phyloP scores from a whole-genome alignment of 2,329 filamentous ascomycete species.

The Chrysosporium queenslandicum region DNA sequence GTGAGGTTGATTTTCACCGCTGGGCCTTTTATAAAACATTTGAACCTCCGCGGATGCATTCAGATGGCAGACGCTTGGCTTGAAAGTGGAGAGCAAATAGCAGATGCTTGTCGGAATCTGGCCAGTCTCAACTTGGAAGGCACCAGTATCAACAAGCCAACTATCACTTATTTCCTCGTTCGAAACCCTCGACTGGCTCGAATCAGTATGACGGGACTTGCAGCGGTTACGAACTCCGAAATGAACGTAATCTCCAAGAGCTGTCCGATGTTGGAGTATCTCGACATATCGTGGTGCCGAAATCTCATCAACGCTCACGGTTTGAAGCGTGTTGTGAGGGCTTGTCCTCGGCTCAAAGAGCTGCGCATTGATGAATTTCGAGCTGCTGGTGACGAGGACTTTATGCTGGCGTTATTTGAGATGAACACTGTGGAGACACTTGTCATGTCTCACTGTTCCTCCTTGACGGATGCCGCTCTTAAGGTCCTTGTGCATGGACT shows the following conservation, averaged over 20 bases:
- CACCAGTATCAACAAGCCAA: slow-evolving; percentile 70
- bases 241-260: slow-evolving; percentile 77
- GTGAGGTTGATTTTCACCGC: slow-evolving; percentile 75
- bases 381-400: slow-evolving; percentile 64
- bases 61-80: slow-evolving; percentile 76
- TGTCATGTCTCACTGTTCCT: slow-evolving; percentile 67
- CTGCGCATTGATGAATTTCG: slow-evolving; percentile 71
- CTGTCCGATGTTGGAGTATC: slow-evolving; percentile 68
- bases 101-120: slow-evolving; percentile 77
- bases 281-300: slow-evolving; percentile 91
- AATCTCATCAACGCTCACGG: slow-evolving; percentile 65
- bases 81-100: slow-evolving; percentile 56
- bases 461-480: slow-evolving; percentile 65
- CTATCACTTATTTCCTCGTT: slow-evolving; percentile 67
- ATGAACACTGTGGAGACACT: slow-evolving; percentile 76
- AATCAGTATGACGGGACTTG: slow-evolving; percentile 76
- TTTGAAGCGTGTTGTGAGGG: slow-evolving; percentile 59
- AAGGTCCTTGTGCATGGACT: slow-evolving; percentile 63
- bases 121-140: slow-evolving; percentile 82
- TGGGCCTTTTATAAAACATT: slow-evolving; percentile 78
- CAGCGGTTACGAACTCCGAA: slow-evolving; percentile 66
- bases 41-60: slow-evolving; percentile 84
- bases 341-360: slow-evolving; percentile 64
- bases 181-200: slow-evolving; percentile 69
- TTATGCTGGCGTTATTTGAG: slow-evolving; percentile 65